Evolutionary conservation across 208 protist species (phyloP), one percentile per base, ranked within the genome.

Genomic region (Jaenimonas drosophilae): DNA sequence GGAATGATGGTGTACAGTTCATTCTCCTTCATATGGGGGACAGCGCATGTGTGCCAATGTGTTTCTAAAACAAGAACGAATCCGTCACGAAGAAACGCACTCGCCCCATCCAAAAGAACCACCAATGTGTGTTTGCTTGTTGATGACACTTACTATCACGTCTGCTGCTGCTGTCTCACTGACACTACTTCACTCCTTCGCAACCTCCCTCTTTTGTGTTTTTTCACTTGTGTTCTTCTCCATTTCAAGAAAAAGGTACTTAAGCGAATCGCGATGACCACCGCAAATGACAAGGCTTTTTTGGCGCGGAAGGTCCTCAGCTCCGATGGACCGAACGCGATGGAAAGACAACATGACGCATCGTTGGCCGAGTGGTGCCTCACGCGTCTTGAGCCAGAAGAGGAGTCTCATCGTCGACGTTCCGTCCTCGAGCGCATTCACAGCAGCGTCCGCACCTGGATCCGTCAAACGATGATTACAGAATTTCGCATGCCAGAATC

Each of bases 401-500:
- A 92, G 57, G 84, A 95, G 66, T 72, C 74, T 9, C 76, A 94
- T 49, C 64, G 79, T 4, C 86, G 89, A 9, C 78, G 81, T 12
- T 66, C 50, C 6, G 85, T 94, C 5, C 59, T 94, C 6, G 76
- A 83, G 64, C 76, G 82, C 36, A 73, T 96, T 37, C 61, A 88
- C 44, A 81, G 73, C 46, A 70, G 91, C 50, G 74, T 92, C 38
- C 78, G 80, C 1, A 62, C 70, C 27, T 96, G 86, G 82, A 87
- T 96, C 43, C 74, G 74, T 7, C 65, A 81, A 24, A 88, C 72
- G 0, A 86, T 88, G 76, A 89, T 95, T 39, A 85, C 76, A 0
- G 84, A 94, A 64, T 82, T 96, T 51, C 77, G 84, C 56, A 86
- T 96, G 57, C 75, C 77, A 3, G 82, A 91, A 50, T 68, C 90